Percentiles rank a stretch among this genome's conserved stretches.
Evolutionary conservation across 768 basidiomycete genomes (phyloP).

Genomic region (Rhodosporidiobolus odoratus): DNA sequence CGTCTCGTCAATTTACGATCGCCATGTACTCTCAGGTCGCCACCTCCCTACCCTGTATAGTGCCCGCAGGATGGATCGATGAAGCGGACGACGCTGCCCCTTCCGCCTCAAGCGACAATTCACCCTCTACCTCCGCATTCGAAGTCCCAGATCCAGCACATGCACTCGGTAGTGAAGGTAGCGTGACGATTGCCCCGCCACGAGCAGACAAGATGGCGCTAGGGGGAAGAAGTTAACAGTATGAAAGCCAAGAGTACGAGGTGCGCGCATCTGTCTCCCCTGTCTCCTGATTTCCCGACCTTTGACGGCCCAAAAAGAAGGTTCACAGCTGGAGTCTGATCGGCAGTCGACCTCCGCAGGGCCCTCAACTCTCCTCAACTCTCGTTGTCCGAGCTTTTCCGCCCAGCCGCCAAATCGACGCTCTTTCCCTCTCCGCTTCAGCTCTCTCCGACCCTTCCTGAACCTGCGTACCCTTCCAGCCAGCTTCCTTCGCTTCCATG

Average conservation of each 20-base stretch:
- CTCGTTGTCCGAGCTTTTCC: too few relatives aligned
- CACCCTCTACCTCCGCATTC: not conserved
- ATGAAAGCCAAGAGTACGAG: too few relatives aligned
- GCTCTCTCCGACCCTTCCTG: too few relatives aligned
- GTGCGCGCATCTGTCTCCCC: not conserved
- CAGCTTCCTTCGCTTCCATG: too few relatives aligned
- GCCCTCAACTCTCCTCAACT: too few relatives aligned
- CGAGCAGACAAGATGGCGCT: conserved; percentile 23
- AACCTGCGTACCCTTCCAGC: too few relatives aligned
- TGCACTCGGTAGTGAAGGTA: not conserved
- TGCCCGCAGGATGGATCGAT: conserved; percentile 32
- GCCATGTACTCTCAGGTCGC: conserved; percentile 23
- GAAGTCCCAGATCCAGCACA: conserved; percentile 10
- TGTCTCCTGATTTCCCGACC: not conserved
- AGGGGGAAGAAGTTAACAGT: not conserved
- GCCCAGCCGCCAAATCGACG: too few relatives aligned
- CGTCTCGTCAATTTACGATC: accelerated
- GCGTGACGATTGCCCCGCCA: conserved; percentile 18
- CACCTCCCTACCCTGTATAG: conserved; percentile 28
- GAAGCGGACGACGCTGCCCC: conserved; percentile 25
- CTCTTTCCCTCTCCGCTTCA: too few relatives aligned
- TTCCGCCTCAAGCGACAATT: not conserved
- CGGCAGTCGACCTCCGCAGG: too few relatives aligned
- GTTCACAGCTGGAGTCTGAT: too few relatives aligned
- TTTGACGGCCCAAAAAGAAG: too few relatives aligned